Conservation (phyloP, 768 basidiomycete species). For the Termitomyces sp. region DNA sequence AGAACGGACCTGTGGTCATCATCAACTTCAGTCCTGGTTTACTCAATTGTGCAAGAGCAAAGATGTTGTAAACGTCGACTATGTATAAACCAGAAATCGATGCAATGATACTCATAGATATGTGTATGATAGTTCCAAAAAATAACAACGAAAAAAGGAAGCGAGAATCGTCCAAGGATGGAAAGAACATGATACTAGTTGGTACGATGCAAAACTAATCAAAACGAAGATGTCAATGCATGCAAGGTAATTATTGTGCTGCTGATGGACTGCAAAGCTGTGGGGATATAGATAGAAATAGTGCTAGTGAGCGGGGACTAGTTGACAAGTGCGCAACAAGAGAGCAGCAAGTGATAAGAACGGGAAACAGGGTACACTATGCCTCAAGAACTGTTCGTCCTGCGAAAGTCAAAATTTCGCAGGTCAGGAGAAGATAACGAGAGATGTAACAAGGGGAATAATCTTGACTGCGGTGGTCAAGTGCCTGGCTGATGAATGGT, state of each 20-base stretch:
- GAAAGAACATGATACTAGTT: constrained; percentile 1
- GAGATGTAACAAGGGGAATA: not conserved
- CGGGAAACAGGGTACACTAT: not conserved
- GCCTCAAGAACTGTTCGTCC: constrained; percentile 4
- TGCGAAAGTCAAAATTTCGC: not conserved
- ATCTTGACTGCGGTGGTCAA: not conserved
- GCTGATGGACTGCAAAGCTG: not conserved
- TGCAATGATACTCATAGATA: constrained; percentile 2
- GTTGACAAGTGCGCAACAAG: not conserved
- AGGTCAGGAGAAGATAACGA: not conserved
- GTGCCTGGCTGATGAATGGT: not conserved
- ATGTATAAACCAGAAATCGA: constrained; percentile 1
- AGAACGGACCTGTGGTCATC: too few species aligned
- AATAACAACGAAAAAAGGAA: not conserved
- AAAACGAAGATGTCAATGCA: constrained; percentile 1
- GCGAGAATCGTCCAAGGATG: constrained; percentile 3
- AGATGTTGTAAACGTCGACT: not conserved
- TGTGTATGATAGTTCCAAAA: constrained; percentile 7
- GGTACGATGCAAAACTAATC: not conserved
- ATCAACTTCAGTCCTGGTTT: not conserved
- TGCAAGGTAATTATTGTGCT: constrained; percentile 6
- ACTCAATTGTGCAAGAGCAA: not conserved
- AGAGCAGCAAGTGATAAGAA: not conserved
- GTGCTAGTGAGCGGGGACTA: not conserved
- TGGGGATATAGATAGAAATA: constrained; percentile 3